phyloP scores from a whole-genome alignment of 441 rosid genomes.

The Macaranga tanarius region DNA sequence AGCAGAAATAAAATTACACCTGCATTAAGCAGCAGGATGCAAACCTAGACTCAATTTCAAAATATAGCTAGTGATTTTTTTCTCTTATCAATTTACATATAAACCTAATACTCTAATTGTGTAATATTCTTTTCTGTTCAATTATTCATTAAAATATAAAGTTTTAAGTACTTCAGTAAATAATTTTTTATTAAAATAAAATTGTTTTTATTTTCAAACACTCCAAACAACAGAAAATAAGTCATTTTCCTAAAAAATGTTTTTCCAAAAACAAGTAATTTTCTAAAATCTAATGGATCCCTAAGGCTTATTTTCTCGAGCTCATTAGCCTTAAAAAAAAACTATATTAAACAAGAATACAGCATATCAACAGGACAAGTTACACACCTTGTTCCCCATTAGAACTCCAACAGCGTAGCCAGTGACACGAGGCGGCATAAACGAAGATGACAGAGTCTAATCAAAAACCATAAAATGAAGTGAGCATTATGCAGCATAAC shows the following conservation, averaged over 20 bases:
- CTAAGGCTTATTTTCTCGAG: no score
- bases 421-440: conserved; percentile 44
- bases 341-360: neutral
- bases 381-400: conserved; percentile 65
- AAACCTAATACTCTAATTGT: no score
- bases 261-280: no score
- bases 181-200: no score
- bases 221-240: no score
- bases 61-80: neutral
- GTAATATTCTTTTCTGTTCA: no score
- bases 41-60: neutral
- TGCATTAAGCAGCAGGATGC: neutral
- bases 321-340: neutral
- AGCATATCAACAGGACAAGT: conserved; percentile 10
- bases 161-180: no score
- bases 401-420: conserved; percentile 79
- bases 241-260: no score
- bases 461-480: conserved; percentile 13
- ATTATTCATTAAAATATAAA: no score
- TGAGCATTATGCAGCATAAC: conserved; percentile 9
- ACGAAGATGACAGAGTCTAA: conserved; percentile 58
- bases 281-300: no score
- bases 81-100: no score
- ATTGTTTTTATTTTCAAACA: no score
- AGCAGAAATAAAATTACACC: conserved; percentile 7